A percentile compares a stretch with the other conserved stretches of the same genome.
phyloP scores from a whole-genome alignment of 31 red algal species.

The Odonthalia washingtoniensis region DNA sequence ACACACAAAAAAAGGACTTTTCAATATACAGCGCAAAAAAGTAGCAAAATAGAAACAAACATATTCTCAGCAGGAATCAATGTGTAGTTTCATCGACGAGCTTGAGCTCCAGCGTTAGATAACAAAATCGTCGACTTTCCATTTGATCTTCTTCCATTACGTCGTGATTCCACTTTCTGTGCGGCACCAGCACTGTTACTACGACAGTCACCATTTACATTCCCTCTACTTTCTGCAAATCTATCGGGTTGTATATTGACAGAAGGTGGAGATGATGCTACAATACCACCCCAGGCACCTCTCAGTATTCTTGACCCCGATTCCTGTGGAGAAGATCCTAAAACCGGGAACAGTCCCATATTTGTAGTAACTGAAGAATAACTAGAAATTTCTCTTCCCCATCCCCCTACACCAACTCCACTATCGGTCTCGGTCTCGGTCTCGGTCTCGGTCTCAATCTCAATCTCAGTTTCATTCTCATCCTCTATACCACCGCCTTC shows the following conservation, averaged over 20 bases:
- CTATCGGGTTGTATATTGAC: too few relatives aligned
- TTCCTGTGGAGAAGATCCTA: background rate
- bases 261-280: background rate
- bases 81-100: conserved; percentile 43
- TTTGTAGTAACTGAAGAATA: conserved; percentile 56
- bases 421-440: background rate
- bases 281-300: background rate
- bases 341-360: conserved; percentile 63
- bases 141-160: conserved; percentile 2
- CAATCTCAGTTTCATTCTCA: background rate
- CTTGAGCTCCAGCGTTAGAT: conserved; percentile 45
- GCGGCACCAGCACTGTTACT: background rate
- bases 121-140: conserved; percentile 31
- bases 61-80: too few relatives aligned
- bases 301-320: background rate
- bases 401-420: background rate
- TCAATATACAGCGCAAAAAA: too few relatives aligned
- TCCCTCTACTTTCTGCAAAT: too few relatives aligned
- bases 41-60: too few relatives aligned
- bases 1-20: too few relatives aligned
- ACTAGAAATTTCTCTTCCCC: conserved; percentile 44
- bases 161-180: background rate
- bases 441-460: too few relatives aligned
- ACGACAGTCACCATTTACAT: too few relatives aligned
- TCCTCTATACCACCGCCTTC: background rate